Evolutionary conservation across 1,284 basidiomycete genomes (phyloP), one percentile per base, ranked within the genome.

Genomic region (Cryptococcus neoformans): DNA sequence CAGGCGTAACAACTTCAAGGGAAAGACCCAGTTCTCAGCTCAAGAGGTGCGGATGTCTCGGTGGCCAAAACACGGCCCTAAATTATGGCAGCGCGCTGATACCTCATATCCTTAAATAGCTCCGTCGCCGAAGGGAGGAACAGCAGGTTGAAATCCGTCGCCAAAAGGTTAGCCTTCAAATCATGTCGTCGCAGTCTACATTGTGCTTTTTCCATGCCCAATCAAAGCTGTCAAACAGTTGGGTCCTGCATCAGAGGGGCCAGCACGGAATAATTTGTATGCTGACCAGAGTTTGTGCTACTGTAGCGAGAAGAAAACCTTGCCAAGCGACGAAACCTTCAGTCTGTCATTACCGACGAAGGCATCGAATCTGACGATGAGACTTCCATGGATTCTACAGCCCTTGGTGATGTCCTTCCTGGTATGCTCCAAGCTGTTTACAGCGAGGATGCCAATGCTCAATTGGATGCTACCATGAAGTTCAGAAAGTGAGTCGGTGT

Each of bases 71-170:
- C 17, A 21, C 17, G 34, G 17, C 14, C 57, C 37, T 48, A 48
- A 38, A 44, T 38, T 34, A n/a, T 21, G 48, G 35, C 12, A 10
- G 44, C 36, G 48, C 46, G n/a, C 39, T 34, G 48, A 38, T 39
- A 35, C 42, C 46, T 47, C 55, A 49, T 48, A 44, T 4, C 28
- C 48, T 40, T n/a, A 8, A 38, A 44, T 58, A 78, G 79, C 88
- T 96, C 68, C 86, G 94, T 73, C 88, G 92, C 79, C 87, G 93
- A 76, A 86, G 93, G 62, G 93, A 97, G 78, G 93, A 97, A 76
- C 90, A 94, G 76, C 92, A 96, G 74, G 93, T 97, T 58, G 94
- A 97, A 82, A 96, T 97, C 82, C 85, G 93, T 74, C 85, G 90
- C 73, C 90, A 93, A 81, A 96, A 96, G 72, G 77, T 79, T 21